Percentiles rank a stretch among this genome's conserved stretches.
Evolutionary conservation across 2,329 filamentous ascomycete species (phyloP).

Genomic region (Clonostachys solani): DNA sequence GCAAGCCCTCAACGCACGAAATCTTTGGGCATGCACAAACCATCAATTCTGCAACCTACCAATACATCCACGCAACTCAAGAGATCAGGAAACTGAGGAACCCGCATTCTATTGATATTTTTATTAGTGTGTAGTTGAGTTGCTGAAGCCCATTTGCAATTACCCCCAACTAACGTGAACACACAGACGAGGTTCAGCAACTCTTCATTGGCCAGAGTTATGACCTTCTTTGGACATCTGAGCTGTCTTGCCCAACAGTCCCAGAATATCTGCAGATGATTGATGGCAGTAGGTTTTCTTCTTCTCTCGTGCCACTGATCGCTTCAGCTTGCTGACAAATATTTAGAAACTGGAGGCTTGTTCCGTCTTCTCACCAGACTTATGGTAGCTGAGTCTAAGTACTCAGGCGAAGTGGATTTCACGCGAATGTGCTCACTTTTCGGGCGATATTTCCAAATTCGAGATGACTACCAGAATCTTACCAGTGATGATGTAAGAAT

Average conservation of each 20-base stretch:
- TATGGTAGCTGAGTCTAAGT: conserved; percentile 4
- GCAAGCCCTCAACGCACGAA: conserved; percentile 24
- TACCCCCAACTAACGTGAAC: too few relatives aligned
- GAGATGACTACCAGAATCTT: conserved; percentile 25
- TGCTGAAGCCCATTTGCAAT: too few relatives aligned
- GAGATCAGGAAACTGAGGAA: conserved; percentile 8
- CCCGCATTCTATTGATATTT: conserved; percentile 10
- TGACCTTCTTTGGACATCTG: conserved; percentile 17
- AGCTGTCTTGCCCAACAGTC: conserved; percentile 9
- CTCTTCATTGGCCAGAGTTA: conserved; percentile 17
- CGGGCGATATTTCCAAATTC: conserved; percentile 22
- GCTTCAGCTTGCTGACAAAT: background rate
- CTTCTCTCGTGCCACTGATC: background rate
- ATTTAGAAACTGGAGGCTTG: conserved; percentile 11
- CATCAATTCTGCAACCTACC: conserved; percentile 27
- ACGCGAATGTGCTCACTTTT: conserved; percentile 6
- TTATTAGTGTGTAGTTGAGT: conserved; percentile 3
- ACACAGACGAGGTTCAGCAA: conserved; percentile 6
- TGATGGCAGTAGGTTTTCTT: conserved; percentile 4
- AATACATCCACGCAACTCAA: conserved; percentile 14
- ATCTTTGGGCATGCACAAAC: conserved; percentile 27
- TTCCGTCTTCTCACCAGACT: conserved; percentile 9
- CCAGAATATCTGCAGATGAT: conserved; percentile 21
- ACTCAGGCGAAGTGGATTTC: background rate
- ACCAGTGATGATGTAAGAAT: conserved; percentile 7